Base-by-base conservation (phyloP, 495 filamentous ascomycete genomes). In the Daldinia loculata region DNA sequence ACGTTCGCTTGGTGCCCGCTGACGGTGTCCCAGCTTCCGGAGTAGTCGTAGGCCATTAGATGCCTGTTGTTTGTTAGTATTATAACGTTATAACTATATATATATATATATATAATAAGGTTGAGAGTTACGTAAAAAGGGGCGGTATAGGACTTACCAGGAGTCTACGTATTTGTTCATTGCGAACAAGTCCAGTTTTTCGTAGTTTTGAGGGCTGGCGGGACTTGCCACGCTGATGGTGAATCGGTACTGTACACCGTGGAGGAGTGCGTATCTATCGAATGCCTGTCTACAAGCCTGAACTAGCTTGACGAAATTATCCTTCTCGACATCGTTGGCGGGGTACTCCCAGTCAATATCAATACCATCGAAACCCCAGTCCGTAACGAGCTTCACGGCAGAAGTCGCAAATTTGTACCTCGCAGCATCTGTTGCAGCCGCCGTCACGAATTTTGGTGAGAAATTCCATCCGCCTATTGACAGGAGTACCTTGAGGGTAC, bases 391-490 rank as follows among this genome's bases (percentile, higher is more conserved):
- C 58, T 86, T 80, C 11, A 93, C 86, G 17, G 92, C 85, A 29
- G 85, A 87, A 4, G 82, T 77, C 22, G 91, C 92, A 79, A 95
- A 94, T 1, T 52, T 83, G 36, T 81, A 77, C 19, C 85, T 82
- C 39, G 84, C 87, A 19, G 80, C 79, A 2, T 84, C 83, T 0
- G 87, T 89, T 0, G 86, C 86, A 7, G 89, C 84, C 0, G 91
- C 89, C 15, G 84, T 82, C 0, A 88, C 84, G 70, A 97, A 94
- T 73, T 96, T 94, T 64, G 89, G 80, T 9, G 92, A 93, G 77
- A 93, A 96, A 0, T 92, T 94, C 91, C 93, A 97, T 6, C 94
- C 94, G 30, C 94, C 94, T 66, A 97, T 94, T 27, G 91, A 94
- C 2, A 97, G 87, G 12, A 96, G 81, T 3, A 92, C 85, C 80